phyloP scores from a whole-genome alignment of 2,329 filamentous ascomycete genomes.

The Zymoseptoria ardabiliae region DNA sequence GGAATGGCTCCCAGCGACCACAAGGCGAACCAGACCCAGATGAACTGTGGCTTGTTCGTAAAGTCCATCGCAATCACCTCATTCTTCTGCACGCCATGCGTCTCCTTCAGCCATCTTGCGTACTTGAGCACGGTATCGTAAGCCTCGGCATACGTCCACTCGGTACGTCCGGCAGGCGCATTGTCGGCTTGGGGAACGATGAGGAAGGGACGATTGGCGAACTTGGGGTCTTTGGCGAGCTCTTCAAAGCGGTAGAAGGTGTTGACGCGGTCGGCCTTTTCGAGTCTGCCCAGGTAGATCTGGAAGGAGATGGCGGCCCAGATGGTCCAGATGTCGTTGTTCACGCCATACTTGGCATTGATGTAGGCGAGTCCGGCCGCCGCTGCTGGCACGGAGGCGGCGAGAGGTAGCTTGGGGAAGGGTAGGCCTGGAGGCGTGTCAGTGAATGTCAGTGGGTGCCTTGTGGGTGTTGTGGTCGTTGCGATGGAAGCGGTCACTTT shows the following conservation, averaged over 20 bases:
- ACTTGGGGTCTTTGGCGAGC: conserved; percentile 51
- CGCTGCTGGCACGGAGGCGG: conserved; percentile 38
- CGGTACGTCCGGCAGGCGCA: conserved; percentile 17
- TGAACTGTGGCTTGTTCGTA: conserved; percentile 70
- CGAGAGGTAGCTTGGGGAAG: conserved; percentile 4
- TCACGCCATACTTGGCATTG: conserved; percentile 62
- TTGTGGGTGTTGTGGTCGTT: too few relatives aligned
- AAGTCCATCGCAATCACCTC: conserved; percentile 78
- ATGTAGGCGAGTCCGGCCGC: conserved; percentile 67
- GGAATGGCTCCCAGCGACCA: conserved; percentile 79
- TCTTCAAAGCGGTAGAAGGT: conserved; percentile 69
- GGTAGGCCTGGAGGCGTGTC: background rate
- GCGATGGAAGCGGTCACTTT: background rate
- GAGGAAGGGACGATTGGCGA: conserved; percentile 23
- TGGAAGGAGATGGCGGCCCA: conserved; percentile 48
- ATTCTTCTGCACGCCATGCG: conserved; percentile 55
- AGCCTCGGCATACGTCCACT: conserved; percentile 66
- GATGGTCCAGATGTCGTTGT: conserved; percentile 56
- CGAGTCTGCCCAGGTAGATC: conserved; percentile 17
- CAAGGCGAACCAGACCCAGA: conserved; percentile 68
- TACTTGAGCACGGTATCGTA: conserved; percentile 67
- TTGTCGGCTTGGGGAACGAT: conserved; percentile 23
- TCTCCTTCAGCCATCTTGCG: conserved; percentile 64
- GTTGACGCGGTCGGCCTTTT: conserved; percentile 53
- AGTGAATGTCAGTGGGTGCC: background rate